A percentile compares a stretch with the other conserved stretches of the same genome.
phyloP scores from a whole-genome alignment of 352 stramenopile genomes.

The Phytopythium kandeliae region DNA sequence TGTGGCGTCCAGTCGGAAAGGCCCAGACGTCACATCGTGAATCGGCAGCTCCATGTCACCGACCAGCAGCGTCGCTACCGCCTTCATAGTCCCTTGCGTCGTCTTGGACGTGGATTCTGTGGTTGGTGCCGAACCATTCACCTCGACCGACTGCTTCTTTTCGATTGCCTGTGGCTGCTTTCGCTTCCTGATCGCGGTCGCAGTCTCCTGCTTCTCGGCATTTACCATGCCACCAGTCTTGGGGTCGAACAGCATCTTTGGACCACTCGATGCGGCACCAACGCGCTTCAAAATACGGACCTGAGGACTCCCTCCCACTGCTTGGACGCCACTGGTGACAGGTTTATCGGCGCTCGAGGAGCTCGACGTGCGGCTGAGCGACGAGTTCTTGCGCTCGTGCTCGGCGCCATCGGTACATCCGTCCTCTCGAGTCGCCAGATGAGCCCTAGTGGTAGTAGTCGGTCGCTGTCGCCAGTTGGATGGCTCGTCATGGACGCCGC shows the following conservation, averaged over 20 bases:
- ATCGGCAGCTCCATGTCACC: slow-evolving; percentile 7
- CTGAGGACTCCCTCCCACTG: slow-evolving; percentile 8
- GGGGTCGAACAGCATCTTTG: slow-evolving; percentile 71
- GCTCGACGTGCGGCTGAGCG: slow-evolving; percentile 5
- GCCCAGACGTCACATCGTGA: background rate
- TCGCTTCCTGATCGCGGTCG: background rate
- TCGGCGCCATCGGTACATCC: background rate
- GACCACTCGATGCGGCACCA: slow-evolving; percentile 5
- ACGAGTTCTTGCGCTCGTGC: slow-evolving; percentile 1
- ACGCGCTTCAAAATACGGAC: slow-evolving; percentile 52
- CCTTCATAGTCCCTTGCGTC: background rate
- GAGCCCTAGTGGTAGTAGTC: background rate
- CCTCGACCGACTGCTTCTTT: background rate
- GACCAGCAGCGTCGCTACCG: slow-evolving; percentile 2
- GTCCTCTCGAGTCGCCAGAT: background rate
- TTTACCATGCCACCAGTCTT: slow-evolving; percentile 58
- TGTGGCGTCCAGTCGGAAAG: background rate
- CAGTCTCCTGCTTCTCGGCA: slow-evolving; percentile 16
- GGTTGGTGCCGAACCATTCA: background rate
- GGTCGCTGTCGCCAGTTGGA: slow-evolving; percentile 1
- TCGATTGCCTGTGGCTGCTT: background rate
- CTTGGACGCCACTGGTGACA: background rate
- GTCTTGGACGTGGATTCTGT: background rate
- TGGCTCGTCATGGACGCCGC: background rate
- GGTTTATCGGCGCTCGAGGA: slow-evolving; percentile 4